Conservation (phyloP, 768 basidiomycete species). For the Phylloporus scabripes region DNA sequence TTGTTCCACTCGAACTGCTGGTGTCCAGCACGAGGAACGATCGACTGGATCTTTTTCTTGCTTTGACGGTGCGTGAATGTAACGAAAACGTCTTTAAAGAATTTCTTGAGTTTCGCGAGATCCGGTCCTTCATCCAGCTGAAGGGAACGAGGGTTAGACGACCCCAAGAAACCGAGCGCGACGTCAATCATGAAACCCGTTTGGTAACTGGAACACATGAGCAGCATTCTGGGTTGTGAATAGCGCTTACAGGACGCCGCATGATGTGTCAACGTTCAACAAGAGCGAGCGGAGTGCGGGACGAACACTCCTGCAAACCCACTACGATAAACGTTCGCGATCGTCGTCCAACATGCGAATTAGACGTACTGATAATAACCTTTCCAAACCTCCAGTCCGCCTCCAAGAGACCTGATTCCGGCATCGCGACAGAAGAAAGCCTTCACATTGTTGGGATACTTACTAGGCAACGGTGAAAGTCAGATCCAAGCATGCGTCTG, state of each 20-base stretch:
- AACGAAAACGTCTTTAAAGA: conserved; percentile 35
- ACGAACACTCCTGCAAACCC: conserved; percentile 38
- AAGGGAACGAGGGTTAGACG: conserved; percentile 28
- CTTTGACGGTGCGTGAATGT: conserved; percentile 24
- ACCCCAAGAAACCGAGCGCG: conserved; percentile 28
- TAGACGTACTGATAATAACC: conserved; percentile 48
- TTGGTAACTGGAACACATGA: conserved; percentile 22
- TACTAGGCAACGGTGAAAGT: conserved; percentile 23
- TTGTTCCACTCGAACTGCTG: conserved; percentile 37
- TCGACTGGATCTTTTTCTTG: conserved; percentile 33
- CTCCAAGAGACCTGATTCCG: conserved; percentile 22
- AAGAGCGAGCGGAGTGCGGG: conserved; percentile 37
- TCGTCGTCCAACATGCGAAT: background rate
- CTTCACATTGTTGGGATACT: conserved; percentile 40
- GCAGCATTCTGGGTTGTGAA: background rate
- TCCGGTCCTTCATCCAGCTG: conserved; percentile 16
- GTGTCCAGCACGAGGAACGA: conserved; percentile 36
- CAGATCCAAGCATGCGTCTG: background rate
- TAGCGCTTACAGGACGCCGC: conserved; percentile 38
- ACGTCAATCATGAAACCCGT: conserved; percentile 23
- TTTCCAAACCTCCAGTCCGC: conserved; percentile 40
- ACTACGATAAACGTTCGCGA: background rate
- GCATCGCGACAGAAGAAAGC: conserved; percentile 40
- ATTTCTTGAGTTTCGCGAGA: conserved; percentile 33
- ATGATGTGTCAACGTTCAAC: conserved; percentile 44